These are phyloP conservation scores for Phytophthora macrochlamydospora DNA, from an alignment of 352 stramenopile species.

Conservation along the genomic window DNA sequence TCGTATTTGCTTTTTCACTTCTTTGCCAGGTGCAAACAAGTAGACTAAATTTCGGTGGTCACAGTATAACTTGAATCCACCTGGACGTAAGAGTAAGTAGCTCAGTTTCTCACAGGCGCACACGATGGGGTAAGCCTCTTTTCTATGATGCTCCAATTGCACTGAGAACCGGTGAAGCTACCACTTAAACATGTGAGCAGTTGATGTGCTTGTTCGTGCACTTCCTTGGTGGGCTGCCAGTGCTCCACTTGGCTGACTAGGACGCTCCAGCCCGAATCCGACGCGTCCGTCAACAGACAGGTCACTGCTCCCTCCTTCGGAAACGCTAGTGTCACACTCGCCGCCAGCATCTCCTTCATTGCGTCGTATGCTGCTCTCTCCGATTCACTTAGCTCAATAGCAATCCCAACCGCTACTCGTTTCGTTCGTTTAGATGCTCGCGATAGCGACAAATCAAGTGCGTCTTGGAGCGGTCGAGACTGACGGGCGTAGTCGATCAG, in stretches of 20 bases:
- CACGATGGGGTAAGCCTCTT: not conserved
- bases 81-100: not conserved
- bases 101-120: constrained; percentile 1
- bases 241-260: not conserved
- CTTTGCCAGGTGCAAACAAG: not conserved
- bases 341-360: not conserved
- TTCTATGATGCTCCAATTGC: constrained; percentile 10
- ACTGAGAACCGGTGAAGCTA: not conserved
- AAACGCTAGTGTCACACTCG: not conserved
- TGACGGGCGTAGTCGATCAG: not conserved
- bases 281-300: not conserved
- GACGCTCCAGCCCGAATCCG: not conserved
- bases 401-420: not conserved
- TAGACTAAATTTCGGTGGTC: not conserved
- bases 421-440: not conserved
- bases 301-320: not conserved
- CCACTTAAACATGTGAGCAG: not conserved
- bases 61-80: not conserved
- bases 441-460: not conserved
- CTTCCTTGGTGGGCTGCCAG: not conserved
- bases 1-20: constrained; percentile 2
- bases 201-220: not conserved
- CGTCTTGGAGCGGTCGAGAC: not conserved
- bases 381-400: not conserved
- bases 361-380: not conserved